These are phyloP conservation scores for Amoebophrya sp. DNA, from an alignment of 169 alveolate species.

Conservation along the genomic window DNA sequence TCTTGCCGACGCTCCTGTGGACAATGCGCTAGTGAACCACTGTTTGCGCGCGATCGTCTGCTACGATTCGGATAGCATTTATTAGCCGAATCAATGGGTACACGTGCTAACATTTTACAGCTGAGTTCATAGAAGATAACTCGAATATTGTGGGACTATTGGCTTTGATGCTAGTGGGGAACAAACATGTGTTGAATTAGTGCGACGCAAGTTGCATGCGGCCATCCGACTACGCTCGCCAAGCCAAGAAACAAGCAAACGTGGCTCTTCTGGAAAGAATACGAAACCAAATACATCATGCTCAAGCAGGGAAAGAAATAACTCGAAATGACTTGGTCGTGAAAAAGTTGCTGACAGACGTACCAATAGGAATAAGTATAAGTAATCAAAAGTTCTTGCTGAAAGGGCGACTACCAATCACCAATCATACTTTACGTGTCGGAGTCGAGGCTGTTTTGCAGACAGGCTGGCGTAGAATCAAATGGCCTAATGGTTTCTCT, in stretches of 20 bases:
- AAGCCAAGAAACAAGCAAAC: background rate
- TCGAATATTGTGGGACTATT: background rate
- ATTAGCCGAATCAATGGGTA: background rate
- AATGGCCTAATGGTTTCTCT: slow-evolving; percentile 8
- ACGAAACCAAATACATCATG: background rate
- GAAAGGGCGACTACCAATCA: no score
- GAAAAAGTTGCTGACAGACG: no score
- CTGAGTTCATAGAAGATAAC: background rate
- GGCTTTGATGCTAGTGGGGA: background rate
- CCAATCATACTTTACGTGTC: background rate
- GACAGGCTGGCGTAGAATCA: background rate
- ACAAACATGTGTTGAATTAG: background rate
- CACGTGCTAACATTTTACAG: slow-evolving; percentile 6
- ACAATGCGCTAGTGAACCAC: background rate
- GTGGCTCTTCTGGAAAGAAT: background rate
- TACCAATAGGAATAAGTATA: no score
- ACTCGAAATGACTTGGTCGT: background rate
- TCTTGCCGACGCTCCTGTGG: slow-evolving; percentile 4
- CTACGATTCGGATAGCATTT: slow-evolving; percentile 18
- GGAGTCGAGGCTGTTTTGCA: slow-evolving; percentile 3
- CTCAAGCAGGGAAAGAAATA: background rate
- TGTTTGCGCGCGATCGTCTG: background rate
- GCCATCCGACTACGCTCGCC: background rate
- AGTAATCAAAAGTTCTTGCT: no score
- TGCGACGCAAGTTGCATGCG: slow-evolving; percentile 22